phyloP scores from a whole-genome alignment of 83 land plant species.

The Picea abies region DNA sequence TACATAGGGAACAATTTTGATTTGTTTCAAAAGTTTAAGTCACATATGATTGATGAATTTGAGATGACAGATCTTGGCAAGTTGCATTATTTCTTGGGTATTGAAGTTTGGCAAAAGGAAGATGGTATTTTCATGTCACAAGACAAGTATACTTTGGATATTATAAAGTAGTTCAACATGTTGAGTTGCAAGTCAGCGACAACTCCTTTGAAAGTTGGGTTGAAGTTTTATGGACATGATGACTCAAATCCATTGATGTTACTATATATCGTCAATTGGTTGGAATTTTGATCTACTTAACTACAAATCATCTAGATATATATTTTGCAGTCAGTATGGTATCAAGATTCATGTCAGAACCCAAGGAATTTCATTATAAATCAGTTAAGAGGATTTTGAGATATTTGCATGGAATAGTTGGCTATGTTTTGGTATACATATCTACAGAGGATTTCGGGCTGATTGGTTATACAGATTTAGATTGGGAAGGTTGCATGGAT shows the following conservation, averaged over 20 bases:
- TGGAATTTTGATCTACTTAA: not conserved
- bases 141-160: conserved; percentile 18
- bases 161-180: conserved; percentile 24
- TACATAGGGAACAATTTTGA: conserved; percentile 5
- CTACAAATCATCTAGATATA: not conserved
- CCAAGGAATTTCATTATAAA: not conserved
- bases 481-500: not conserved
- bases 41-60: conserved; percentile 17
- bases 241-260: not conserved
- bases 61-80: conserved; percentile 32
- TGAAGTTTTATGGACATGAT: conserved; percentile 18
- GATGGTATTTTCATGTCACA: conserved; percentile 22
- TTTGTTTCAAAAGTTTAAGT: conserved; percentile 13
- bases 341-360: not conserved
- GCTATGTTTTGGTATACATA: not conserved
- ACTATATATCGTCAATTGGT: not conserved
- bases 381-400: not conserved
- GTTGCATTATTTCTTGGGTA: conserved; percentile 25
- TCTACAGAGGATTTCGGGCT: not conserved
- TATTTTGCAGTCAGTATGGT: not conserved
- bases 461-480: not conserved
- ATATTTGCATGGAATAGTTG: not conserved
- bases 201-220: conserved; percentile 7
- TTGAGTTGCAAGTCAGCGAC: conserved; percentile 8
- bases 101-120: not conserved